Conservation (phyloP, 2,329 filamentous ascomycete genomes). For the Macrophomina phaseolina region DNA sequence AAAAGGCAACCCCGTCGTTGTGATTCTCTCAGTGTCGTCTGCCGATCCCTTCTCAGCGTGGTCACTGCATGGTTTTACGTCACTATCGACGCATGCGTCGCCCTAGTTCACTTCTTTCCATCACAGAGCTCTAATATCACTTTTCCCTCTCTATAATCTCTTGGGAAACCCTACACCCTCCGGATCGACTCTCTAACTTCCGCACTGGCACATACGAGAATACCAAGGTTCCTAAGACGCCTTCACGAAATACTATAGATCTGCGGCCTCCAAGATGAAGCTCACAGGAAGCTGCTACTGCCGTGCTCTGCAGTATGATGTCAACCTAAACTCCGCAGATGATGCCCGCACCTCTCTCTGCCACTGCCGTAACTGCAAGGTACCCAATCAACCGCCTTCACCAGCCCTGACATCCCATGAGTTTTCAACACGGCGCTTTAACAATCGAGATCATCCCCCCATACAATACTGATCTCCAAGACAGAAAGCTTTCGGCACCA, state of each 20-base stretch:
- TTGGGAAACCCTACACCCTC: neutral
- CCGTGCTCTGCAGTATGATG: constrained; percentile 52
- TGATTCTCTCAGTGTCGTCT: neutral
- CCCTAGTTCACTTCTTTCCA: neutral
- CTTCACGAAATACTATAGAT: neutral
- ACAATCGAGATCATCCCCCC: too few relatives aligned
- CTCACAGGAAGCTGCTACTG: constrained; percentile 56
- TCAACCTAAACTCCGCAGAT: constrained; percentile 51
- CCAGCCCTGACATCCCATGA: neutral
- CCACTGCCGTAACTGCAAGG: constrained; percentile 61
- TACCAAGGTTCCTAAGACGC: neutral
- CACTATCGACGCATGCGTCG: constrained; percentile 2
- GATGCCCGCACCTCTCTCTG: constrained; percentile 60
- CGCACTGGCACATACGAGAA: neutral
- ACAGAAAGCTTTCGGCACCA: constrained; percentile 58
- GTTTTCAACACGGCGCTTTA: neutral
- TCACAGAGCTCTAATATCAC: neutral
- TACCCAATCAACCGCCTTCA: constrained; percentile 28
- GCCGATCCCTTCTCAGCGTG: neutral
- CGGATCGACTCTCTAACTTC: neutral
- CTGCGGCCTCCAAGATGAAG: constrained; percentile 25
- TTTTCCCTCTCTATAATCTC: neutral
- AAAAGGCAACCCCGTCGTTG: neutral
- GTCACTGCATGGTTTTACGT: constrained; percentile 4
- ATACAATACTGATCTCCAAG: neutral